Evolutionary conservation across 768 basidiomycete genomes (phyloP).

Genomic region (Clavaria fumosa): DNA sequence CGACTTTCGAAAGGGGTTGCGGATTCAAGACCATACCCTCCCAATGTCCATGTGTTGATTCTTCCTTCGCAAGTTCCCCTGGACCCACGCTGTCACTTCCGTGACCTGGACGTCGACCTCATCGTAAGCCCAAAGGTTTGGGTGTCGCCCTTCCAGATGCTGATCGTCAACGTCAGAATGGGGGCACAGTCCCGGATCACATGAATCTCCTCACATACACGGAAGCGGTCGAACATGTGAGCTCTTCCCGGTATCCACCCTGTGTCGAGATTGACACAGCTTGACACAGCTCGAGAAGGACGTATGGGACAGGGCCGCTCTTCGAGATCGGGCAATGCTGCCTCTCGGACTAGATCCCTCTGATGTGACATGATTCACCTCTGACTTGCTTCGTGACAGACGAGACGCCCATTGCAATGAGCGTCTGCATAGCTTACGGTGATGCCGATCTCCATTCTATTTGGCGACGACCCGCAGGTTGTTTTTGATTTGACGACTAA

Average conservation of each 20-base stretch:
- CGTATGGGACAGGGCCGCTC: conserved; percentile 32
- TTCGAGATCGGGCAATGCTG: conserved; percentile 38
- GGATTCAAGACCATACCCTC: conserved; percentile 44
- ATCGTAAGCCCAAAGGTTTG: conserved; percentile 30
- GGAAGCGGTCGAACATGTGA: conserved; percentile 47
- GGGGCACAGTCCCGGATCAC: conserved; percentile 47
- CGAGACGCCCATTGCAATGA: too few relatives aligned
- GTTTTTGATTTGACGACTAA: too few relatives aligned
- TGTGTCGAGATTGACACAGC: conserved; percentile 7
- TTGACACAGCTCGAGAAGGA: conserved; percentile 32
- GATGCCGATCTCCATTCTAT: too few relatives aligned
- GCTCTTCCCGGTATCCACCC: conserved; percentile 13
- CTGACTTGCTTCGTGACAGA: too few relatives aligned
- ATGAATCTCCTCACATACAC: conserved; percentile 54
- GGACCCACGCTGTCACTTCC: conserved; percentile 52
- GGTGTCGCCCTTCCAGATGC: background rate
- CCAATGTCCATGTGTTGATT: conserved; percentile 58
- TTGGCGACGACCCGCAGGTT: too few relatives aligned
- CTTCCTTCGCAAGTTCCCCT: conserved; percentile 61
- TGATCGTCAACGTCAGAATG: conserved; percentile 23
- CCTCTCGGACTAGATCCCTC: conserved; percentile 36
- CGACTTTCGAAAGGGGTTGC: conserved; percentile 38
- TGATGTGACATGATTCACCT: conserved; percentile 8
- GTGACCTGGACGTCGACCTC: conserved; percentile 48
- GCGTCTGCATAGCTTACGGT: too few relatives aligned